These are phyloP conservation scores for Triticum urartu DNA, from an alignment of 176 grass and related monocot genomes.

Conservation along the genomic window DNA sequence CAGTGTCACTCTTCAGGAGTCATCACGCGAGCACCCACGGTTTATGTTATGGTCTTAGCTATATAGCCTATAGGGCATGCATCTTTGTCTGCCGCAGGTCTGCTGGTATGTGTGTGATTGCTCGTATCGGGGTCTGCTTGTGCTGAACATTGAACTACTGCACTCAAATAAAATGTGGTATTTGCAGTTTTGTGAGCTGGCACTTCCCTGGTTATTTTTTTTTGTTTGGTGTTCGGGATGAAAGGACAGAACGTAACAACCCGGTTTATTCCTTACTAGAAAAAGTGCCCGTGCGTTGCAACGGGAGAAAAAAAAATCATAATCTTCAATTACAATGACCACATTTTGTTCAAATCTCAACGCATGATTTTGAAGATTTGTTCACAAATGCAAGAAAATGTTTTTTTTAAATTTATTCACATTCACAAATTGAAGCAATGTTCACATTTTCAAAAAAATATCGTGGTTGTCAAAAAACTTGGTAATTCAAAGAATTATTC, in stretches of 20 bases:
- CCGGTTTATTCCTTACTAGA: too few species aligned
- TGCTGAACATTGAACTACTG: background rate
- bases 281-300: too few species aligned
- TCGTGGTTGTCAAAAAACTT: too few species aligned
- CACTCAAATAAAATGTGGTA: conserved; percentile 9
- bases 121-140: background rate
- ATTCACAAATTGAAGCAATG: too few species aligned
- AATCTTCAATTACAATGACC: too few species aligned
- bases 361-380: too few species aligned
- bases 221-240: background rate
- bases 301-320: too few species aligned
- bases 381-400: too few species aligned
- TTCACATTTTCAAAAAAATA: too few species aligned
- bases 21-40: background rate
- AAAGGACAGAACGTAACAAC: background rate
- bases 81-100: background rate
- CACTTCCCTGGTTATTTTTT: background rate
- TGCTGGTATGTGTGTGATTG: background rate
- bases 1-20: background rate
- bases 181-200: background rate
- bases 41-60: background rate
- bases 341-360: too few species aligned
- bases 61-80: background rate
- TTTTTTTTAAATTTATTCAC: too few species aligned
- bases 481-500: too few species aligned